These are phyloP conservation scores for Suillus decipiens DNA, from an alignment of 768 basidiomycete genomes.

Conservation along the genomic window DNA sequence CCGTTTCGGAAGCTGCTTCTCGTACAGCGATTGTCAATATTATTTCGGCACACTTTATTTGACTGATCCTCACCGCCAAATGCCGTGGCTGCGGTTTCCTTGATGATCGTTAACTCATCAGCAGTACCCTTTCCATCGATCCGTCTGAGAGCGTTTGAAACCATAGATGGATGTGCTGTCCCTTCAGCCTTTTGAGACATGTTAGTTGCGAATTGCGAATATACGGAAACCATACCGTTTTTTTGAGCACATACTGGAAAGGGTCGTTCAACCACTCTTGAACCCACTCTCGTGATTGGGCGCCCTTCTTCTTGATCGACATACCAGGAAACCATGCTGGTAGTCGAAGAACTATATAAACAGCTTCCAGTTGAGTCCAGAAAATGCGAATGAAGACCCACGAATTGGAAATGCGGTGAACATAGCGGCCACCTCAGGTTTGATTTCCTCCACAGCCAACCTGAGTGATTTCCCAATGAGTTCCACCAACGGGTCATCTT, in stretches of 20 bases:
- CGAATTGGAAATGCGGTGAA: slow-evolving; percentile 19
- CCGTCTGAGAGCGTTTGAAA: slow-evolving; percentile 17
- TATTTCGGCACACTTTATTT: neutral
- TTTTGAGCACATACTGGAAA: slow-evolving; percentile 19
- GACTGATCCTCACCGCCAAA: slow-evolving; percentile 18
- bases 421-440: slow-evolving; percentile 25
- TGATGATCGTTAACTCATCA: slow-evolving; percentile 13
- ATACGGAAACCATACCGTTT: slow-evolving; percentile 14
- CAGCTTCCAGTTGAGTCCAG: neutral
- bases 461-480: slow-evolving; percentile 28
- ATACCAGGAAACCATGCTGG: slow-evolving; percentile 33
- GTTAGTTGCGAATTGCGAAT: slow-evolving; percentile 4
- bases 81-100: slow-evolving; percentile 22
- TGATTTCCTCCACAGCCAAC: slow-evolving; percentile 21
- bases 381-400: slow-evolving; percentile 5
- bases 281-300: slow-evolving; percentile 19
- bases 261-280: slow-evolving; percentile 23
- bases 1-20: slow-evolving; percentile 23
- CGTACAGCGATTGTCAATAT: neutral
- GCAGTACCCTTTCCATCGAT: slow-evolving; percentile 8
- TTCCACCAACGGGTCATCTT: slow-evolving; percentile 30
- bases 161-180: slow-evolving; percentile 19
- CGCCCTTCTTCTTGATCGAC: slow-evolving; percentile 27
- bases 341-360: slow-evolving; percentile 24
- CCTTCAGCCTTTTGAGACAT: slow-evolving; percentile 13